Base-by-base conservation (phyloP, 2,329 filamentous ascomycete species). In the Chaetomium strumarium region DNA sequence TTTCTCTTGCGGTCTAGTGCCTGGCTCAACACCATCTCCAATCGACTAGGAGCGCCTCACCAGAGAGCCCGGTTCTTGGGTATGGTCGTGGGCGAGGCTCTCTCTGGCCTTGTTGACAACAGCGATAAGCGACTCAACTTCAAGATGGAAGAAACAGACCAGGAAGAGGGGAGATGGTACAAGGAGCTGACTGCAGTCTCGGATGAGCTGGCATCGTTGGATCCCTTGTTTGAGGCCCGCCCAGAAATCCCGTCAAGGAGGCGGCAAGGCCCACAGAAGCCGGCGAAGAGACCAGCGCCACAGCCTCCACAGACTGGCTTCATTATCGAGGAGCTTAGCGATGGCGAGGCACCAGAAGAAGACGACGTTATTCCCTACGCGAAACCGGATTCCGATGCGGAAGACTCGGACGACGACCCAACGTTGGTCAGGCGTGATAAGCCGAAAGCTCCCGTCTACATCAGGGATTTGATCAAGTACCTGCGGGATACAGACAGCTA, bases 401-500 rank as follows among this genome's bases (percentile, higher is more conserved):
- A 95, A 65, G 93, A 99, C 65, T 92, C 90, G 0, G 90, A 96
- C 52, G 91, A 96, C 36, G 95, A 99, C 62, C 85, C 93, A 5
- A 95, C 90, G 0, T 74, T 96, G 16, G 79, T 97, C 44, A 85
- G 87, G 52, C 80, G 91, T 13, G 84, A 93, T 68, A 96, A 93
- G 62, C 81, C 86, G 19, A 86, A 81, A 53, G 80, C 90, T 0
- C 93, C 93, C 1, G 90, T 99, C 1, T 97, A 97, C 63, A 86
- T 96, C 55, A 83, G 90, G 42, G 90, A 95, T 62, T 76, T 97
- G 11, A 84, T 97, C 50, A 67, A 75, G 8, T 91, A 85, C 63
- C 76, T 99, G 2, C 80, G 88, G 45, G 88, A 95, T 59, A 83
- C 81, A 0, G 90, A 96, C 42, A 86, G 86, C 59, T 89, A 90